Base-by-base conservation (phyloP, 1,139 yeast genomes). In the Meyerozyma carpophila region DNA sequence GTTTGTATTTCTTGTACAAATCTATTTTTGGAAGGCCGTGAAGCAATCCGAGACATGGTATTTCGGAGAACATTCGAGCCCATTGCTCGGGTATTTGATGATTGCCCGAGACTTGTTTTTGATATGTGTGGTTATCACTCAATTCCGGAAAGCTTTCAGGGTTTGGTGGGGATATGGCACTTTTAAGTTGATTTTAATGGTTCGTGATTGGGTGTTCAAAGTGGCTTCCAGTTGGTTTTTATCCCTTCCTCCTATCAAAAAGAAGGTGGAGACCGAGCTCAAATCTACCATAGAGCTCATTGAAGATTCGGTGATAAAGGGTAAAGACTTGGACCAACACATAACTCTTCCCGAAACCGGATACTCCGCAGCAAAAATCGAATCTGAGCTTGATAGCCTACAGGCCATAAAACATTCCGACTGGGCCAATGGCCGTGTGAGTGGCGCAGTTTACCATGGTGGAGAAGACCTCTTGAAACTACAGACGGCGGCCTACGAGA, bases 371-470 rank as follows among this genome's bases (percentile, higher is more conserved):
- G 62, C 56, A 0, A 59, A 61, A 11, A 72, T 88, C 3, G 43
- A 70, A 18, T 53, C 56, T 1, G 81, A 81, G 50, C 65, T 89
- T 49, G 75, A 77, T 39, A 63, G 65, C 27, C 62, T 78, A 21
- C 69, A 75, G 29, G 56, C 59, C 20, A 63, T 86, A 55, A 75
- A 81, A 47, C 91, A 84, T 51, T 73, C 90, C 1, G 84, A 82
- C 46, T 91, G 96, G 96, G 75, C 79, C 57, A 72, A 74, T 41
- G 98, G 98, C 7, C 75, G 81, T 50, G 88, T 91, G 1, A 85
- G 95, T 28, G 98, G 98, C 11, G 98, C 97, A 0, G 98, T 93
- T 7, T 93, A 93, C 57, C 98, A 93, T 56, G 98, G 98, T 29
- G 97, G 97, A 7, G 70, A 75, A 14, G 88, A 84, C 13, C 66